Evolutionary conservation across 305 asterid species (phyloP).

Genomic region (Fraxinus latifolia): DNA sequence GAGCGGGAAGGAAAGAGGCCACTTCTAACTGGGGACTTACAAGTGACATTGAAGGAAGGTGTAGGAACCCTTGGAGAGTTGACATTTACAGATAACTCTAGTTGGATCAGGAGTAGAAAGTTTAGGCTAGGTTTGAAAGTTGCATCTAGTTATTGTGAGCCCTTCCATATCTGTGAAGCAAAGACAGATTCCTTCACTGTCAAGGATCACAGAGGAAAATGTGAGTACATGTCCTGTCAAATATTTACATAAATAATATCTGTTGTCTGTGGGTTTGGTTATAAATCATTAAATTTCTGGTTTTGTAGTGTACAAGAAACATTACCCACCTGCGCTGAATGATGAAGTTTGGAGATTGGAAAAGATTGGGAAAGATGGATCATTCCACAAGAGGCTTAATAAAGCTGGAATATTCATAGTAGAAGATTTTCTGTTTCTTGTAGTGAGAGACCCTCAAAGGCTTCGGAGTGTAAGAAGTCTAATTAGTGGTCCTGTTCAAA

Average conservation of each 20-base stretch:
- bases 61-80: conserved; percentile 92
- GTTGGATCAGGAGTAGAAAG: conserved; percentile 96
- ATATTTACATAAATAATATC: neutral
- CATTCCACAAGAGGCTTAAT: conserved; percentile 86
- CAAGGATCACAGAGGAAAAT: conserved; percentile 99
- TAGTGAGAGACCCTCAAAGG: conserved; percentile 68
- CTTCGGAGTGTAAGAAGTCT: conserved; percentile 67
- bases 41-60: conserved; percentile 79
- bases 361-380: conserved; percentile 94
- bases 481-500: neutral
- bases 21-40: conserved; percentile 80
- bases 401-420: conserved; percentile 67
- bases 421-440: conserved; percentile 78
- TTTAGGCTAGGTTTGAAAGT: conserved; percentile 83
- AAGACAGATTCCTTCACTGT: conserved; percentile 91
- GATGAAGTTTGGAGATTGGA: conserved; percentile 99
- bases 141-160: conserved; percentile 56
- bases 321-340: conserved; percentile 84
- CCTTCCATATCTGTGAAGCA: conserved; percentile 72
- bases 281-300: conserved; percentile 20
- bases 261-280: neutral
- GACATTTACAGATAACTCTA: conserved; percentile 91
- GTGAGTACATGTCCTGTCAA: conserved; percentile 40
- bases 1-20: conserved; percentile 98
- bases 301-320: conserved; percentile 88